Base-by-base conservation (phyloP, 768 basidiomycete genomes). In the Auriscalpium orientale region DNA sequence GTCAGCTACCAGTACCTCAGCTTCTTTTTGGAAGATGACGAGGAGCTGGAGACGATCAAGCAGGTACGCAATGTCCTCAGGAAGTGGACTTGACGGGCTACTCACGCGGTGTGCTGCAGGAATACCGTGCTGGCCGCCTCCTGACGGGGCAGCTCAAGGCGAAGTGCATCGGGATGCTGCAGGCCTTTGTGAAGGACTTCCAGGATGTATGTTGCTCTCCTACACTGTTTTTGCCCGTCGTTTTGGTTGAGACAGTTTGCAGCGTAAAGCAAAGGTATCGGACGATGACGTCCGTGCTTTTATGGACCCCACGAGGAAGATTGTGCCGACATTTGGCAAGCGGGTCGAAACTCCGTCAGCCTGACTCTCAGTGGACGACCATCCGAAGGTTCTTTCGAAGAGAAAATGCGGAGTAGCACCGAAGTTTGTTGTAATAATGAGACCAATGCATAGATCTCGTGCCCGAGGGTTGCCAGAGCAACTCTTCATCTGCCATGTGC, bases 1-100 rank as follows among this genome's bases (percentile, higher is more conserved):
- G 91, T 99, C 54, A 79, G 87, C 55, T 98, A 92, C 70, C 95
- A 98, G 72, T 99, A 97, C 70, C 68, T 99, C 60, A 80, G 84
- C 11, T 98, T 98, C 80, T 97, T 98, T 70, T 74, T 97, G 67
- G 95, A 98, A 1, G 91, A 97, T 64, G 97, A 98, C 58, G 89
- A 83, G n/a, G 87, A 91, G 72, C 75, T 97, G 56, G 82, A 78
- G 59, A 76, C 74, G 63, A 69, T 98, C 51, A 90, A 85, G 35
- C 81, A 83, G 74, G 95, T 93, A 62, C 58, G 83, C 66, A 1
- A 13, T 33, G 18, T 46, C 4, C 51, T 60, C 28, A 28, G 13
- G 48, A 46, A 11, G 34, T 45, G 4, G 33, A 22, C 34, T 22
- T 48, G 35, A 50, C 1, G 20, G 40, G 35, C 40, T 16, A 61